phyloP scores from a whole-genome alignment of 1,284 basidiomycete species.

The Taiwanofungus camphoratus region DNA sequence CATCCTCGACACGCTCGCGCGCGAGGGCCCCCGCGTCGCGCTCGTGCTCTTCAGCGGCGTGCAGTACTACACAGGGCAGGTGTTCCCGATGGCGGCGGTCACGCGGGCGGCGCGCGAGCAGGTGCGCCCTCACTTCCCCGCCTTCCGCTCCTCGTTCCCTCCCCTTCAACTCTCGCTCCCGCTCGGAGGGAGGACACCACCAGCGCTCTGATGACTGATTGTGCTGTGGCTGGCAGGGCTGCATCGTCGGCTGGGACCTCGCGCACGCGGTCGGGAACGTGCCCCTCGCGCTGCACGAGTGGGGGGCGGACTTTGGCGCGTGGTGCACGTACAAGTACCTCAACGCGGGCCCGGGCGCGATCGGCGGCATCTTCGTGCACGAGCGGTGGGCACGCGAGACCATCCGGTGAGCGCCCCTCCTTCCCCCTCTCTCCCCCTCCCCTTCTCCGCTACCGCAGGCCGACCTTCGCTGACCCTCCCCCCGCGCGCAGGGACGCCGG shows the following conservation, averaged over 20 bases:
- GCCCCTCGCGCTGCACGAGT: slow-evolving; percentile 83
- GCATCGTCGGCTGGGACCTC: slow-evolving; percentile 92
- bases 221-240: slow-evolving; percentile 51
- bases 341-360: slow-evolving; percentile 92
- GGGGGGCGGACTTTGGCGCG: slow-evolving; percentile 94
- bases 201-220: slow-evolving; percentile 2
- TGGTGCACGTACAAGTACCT: slow-evolving; percentile 99
- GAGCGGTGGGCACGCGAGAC: slow-evolving; percentile 65
- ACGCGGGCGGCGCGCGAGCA: slow-evolving; percentile 80
- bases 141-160: neutral
- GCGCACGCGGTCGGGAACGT: slow-evolving; percentile 97
- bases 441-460: neutral
- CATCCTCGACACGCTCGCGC: slow-evolving; percentile 73
- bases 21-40: slow-evolving; percentile 73
- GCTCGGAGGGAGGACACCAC: no score
- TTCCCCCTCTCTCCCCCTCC: neutral
- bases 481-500: slow-evolving; percentile 68
- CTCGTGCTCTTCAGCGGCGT: slow-evolving; percentile 88
- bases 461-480: slow-evolving; percentile 11
- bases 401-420: slow-evolving; percentile 16
- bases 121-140: slow-evolving; percentile 32
- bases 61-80: slow-evolving; percentile 98
- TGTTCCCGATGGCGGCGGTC: slow-evolving; percentile 83
- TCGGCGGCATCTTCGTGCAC: slow-evolving; percentile 90
- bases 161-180: neutral